phyloP scores from a whole-genome alignment of 164 flowering plant genomes.

The Paratinospora sagittata region DNA sequence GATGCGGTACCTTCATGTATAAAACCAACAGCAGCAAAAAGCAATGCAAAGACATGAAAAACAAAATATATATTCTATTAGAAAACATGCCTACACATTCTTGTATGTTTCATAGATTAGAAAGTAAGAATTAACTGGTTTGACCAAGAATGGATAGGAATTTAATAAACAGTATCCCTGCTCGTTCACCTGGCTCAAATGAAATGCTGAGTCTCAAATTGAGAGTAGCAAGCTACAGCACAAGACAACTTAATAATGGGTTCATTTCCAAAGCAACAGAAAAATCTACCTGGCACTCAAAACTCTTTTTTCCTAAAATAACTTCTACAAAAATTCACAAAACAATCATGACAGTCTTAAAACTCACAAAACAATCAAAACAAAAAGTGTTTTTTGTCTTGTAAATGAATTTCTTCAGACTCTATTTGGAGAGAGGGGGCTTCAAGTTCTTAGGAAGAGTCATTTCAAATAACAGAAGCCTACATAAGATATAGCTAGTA shows the following conservation, averaged over 20 bases:
- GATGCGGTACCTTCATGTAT: too few relatives aligned
- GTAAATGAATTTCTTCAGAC: too few relatives aligned
- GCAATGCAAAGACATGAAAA: too few relatives aligned
- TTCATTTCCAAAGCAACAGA: neutral
- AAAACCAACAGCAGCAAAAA: too few relatives aligned
- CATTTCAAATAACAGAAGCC: neutral
- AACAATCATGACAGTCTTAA: too few relatives aligned
- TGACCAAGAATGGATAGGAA: neutral
- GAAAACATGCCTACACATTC: too few relatives aligned
- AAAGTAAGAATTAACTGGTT: neutral
- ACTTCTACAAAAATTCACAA: too few relatives aligned
- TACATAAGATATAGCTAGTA: neutral
- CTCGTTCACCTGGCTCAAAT: neutral
- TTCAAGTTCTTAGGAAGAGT: too few relatives aligned
- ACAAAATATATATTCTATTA: too few relatives aligned
- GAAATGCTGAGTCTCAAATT: neutral
- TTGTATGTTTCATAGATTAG: neutral
- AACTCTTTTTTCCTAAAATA: neutral
- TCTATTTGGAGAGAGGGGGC: too few relatives aligned
- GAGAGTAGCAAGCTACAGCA: neutral
- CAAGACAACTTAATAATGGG: conserved; percentile 1
- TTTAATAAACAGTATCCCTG: neutral
- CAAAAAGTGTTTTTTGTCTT: too few relatives aligned
- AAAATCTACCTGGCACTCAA: neutral
- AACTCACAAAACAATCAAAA: neutral